Conservation (phyloP, 140 eudicot genomes). For the Erigeron philadelphicus region DNA sequence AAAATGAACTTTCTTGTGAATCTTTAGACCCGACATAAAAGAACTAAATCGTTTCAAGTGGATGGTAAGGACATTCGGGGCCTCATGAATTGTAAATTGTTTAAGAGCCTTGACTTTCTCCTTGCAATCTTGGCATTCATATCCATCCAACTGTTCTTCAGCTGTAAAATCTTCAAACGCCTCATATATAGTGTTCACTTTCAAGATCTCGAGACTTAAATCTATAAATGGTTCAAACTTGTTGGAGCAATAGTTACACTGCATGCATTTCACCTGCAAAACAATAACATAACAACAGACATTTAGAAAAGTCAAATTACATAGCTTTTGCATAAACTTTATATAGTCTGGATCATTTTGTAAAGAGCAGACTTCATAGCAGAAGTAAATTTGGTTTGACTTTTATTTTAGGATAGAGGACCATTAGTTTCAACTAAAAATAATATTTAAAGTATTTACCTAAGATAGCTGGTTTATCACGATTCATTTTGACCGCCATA, state of each 20-base stretch:
- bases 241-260: conserved; percentile 18
- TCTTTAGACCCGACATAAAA: conserved; percentile 1
- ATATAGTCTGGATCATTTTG: neutral
- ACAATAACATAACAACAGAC: neutral
- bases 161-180: conserved; percentile 2
- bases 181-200: neutral
- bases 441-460: neutral
- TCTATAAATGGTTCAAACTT: conserved; percentile 5
- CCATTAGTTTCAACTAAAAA: neutral
- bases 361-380: neutral
- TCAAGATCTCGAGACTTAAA: conserved; percentile 16
- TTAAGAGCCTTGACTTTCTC: conserved; percentile 12
- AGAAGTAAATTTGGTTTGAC: neutral
- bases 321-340: neutral
- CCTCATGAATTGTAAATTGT: conserved; percentile 13
- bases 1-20: neutral
- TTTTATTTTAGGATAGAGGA: no score
- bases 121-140: conserved; percentile 8
- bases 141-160: conserved; percentile 12
- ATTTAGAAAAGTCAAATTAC: neutral
- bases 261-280: conserved; percentile 20
- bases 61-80: conserved; percentile 14
- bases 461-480: neutral
- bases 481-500: neutral
- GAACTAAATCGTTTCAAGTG: conserved; percentile 15